Base-by-base conservation (phyloP, 2,329 filamentous ascomycete genomes). In the Lasiodiplodia citricola region DNA sequence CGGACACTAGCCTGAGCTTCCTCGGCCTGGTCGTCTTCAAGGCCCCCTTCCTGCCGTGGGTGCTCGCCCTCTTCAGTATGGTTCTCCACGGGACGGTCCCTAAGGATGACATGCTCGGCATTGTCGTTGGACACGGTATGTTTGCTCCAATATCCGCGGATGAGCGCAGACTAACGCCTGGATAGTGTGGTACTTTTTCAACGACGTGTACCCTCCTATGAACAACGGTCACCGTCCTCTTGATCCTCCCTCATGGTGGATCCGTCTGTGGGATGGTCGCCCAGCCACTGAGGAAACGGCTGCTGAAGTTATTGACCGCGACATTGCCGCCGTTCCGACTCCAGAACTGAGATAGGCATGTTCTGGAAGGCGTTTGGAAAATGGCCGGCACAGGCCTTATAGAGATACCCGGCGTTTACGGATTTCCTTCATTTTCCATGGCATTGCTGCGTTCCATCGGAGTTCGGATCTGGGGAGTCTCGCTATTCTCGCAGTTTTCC, bases 51-150 rank as follows among this genome's bases (percentile, higher is more conserved):
- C 84, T 99, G 56, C 96, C 96, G 0, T 98, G 95, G 94, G 95
- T 99, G 2, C 81, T 99, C 75, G 94, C 98, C 87, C 91, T 87
- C 0, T 97, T 99, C 81, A 96, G 92, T 76, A 85, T 98, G 56
- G 86, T 97, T n/a, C 87, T 98, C 78, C 94, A 98, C 78, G 93
- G 93, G 7, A 91, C 87, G 5, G 86, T 98, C 52, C 96, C 96
- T 4, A 97, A 96, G 81, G 96, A 98, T 79, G 96, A 99, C 83
- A 91, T 99, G 71, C 93, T 96, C 83, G 96, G 96, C 4, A 93
- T 97, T 18, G 89, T 96, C 11, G 94, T 98, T 50, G 96, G 96
- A 11, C 96, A 99, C 81, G 81, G 85, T 87, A 79, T 68, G 85
- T 75, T 70, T 57, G 31, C 25, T 10, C 71, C 28, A 25, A 13